These are phyloP conservation scores for Aspergillus sp. DNA, from an alignment of 2,329 filamentous ascomycete genomes.

Conservation along the genomic window DNA sequence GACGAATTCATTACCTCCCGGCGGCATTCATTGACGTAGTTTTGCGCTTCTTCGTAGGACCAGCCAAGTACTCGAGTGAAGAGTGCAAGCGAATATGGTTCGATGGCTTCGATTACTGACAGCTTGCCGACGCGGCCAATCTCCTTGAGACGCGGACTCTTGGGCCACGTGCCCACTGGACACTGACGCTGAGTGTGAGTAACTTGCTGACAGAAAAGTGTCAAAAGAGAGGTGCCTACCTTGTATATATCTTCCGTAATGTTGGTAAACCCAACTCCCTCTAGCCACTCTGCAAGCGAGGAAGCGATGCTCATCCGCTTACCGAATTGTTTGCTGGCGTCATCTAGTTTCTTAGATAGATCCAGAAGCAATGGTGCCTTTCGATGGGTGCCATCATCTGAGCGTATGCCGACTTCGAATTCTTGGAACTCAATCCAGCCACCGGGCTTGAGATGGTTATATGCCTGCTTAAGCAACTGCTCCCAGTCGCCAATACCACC, in stretches of 20 bases:
- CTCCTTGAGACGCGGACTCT: conserved; percentile 33
- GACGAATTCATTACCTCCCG: conserved; percentile 24
- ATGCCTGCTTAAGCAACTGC: conserved; percentile 30
- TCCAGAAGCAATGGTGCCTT: conserved; percentile 24
- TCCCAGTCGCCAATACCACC: conserved; percentile 40
- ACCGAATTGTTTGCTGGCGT: conserved; percentile 33
- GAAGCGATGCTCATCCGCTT: conserved; percentile 37
- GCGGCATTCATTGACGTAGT: conserved; percentile 29
- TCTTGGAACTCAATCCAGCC: conserved; percentile 40
- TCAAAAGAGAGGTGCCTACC: conserved; percentile 17
- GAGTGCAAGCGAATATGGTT: conserved; percentile 40
- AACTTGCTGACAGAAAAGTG: not conserved
- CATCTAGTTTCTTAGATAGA: conserved; percentile 31
- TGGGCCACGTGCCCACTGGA: conserved; percentile 36
- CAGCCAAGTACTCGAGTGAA: conserved; percentile 39
- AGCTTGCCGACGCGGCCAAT: conserved; percentile 34
- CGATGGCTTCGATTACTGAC: conserved; percentile 31
- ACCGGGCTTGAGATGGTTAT: conserved; percentile 32
- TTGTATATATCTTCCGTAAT: conserved; percentile 37
- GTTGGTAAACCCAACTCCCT: conserved; percentile 32
- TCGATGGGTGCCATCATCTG: conserved; percentile 34
- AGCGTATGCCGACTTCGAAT: conserved; percentile 27
- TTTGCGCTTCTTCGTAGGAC: conserved; percentile 30
- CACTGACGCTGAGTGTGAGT: conserved; percentile 24
- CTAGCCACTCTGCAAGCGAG: conserved; percentile 26